Evolutionary conservation across 495 filamentous ascomycete genomes (phyloP), one percentile per base, ranked within the genome.

Genomic region (Echria macrotheca): DNA sequence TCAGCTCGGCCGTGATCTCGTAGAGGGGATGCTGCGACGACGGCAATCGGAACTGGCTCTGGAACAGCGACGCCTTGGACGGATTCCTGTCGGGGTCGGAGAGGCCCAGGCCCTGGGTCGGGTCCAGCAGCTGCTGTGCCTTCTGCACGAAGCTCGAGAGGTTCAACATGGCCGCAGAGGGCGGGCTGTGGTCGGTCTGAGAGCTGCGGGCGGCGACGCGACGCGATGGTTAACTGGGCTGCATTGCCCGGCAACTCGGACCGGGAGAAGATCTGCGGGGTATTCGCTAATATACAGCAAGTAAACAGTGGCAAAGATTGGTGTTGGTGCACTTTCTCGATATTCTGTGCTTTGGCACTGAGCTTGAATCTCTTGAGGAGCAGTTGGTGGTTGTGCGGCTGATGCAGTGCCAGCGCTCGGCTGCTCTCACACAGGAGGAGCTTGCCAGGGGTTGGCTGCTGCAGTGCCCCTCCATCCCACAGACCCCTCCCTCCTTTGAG

Each of bases 1-100:
- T 89, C 22, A 98, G 78, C 68, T 98, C 91, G 56, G 94, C 90
- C 45, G 87, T 89, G 69, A 98, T 95, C 69, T 98, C 93, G 64
- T 94, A 89, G 25, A 95, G 74, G 11, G 93, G 94, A 39, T 80
- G 87, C 62, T 98, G 91, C 8, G 86, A 83, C 57, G 90, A 86
- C 6, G 93, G 93, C 4, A 98, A 83, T 50, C 91, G 87, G 70
- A 97, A 98, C 65, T 98, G 94, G 63, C 86, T 82, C 71, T 93
- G 89, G 73, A 97, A 98, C 42, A 96, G 79, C 42, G 82, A 84
- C 25, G 91, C 81, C 72, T 96, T 98, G 58, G 91, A 91, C 29
- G 91, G 89, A 56, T 85, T 82, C 48, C 76, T 74, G 68, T 89
- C 85, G 50, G 83, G 74, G 49, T 83, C 74, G 44, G 80, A 80